Base-by-base conservation (phyloP, 305 asterid genomes). In the Rubia tinctorum region DNA sequence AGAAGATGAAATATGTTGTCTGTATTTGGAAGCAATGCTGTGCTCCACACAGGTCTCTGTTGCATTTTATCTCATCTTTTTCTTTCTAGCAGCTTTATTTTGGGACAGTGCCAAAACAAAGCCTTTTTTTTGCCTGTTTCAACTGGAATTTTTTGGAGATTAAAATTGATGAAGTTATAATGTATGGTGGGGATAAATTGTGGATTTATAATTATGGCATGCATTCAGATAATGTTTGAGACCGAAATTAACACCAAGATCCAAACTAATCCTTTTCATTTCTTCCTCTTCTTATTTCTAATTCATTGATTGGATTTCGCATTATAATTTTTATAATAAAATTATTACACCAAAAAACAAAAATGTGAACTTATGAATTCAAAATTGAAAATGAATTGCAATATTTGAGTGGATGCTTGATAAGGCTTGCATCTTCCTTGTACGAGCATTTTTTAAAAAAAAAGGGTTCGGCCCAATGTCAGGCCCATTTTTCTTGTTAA, bases 21-120 rank as follows among this genome's bases (percentile, higher is more conserved):
- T 6, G 69, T 39, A 64, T 18, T 17, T 13, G 49, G 69, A 8
- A 64, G 69, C 47, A 34, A 47, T 22, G 22, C 5, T 64, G 69
- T 64, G 69, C 69, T 37, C 69, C 69, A 64, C 69, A 64, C 47
- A 64, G 25, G 69, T 64, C 69, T 37, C 13, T 34, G 69, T 64
- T n/a, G 47, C 27, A 14, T 64, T 63, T 63, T 11, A 64, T 64
- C 69, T 7, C 69, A 64, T 64, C 68, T 13, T 63, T 34, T 30
- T 63, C n/a, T 37, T 7, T 64, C 42, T 7, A 17, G 69, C 42
- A 64, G 10, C 18, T 30, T 64, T n/a, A 14, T 37, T 64, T n/a
- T 27, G 49, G 69, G 69, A 37, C 55, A 14, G 34, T n/a, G 34
- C 12, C 64, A 20, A 22, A 58, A 58, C 64, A 8, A 58, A 8